Evolutionary conservation across 2,329 filamentous ascomycete genomes (phyloP).

Genomic region (Xylariaceae sp.): DNA sequence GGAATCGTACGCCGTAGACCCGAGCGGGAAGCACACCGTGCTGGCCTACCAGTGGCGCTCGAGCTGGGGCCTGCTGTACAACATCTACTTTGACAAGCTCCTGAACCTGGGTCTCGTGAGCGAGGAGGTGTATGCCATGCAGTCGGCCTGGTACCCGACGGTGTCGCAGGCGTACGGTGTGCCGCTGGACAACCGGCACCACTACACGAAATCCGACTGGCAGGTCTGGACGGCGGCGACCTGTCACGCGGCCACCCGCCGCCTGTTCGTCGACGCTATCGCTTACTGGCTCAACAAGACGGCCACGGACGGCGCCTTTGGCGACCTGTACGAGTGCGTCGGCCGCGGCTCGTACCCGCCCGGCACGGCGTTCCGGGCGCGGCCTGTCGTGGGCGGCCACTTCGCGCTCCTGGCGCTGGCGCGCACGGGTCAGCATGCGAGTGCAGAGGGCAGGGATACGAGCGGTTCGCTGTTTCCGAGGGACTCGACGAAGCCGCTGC

Average conservation of each 20-base stretch:
- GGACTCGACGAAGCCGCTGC: conserved; percentile 20
- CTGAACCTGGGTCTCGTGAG: conserved; percentile 31
- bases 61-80: conserved; percentile 20
- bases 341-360: conserved; percentile 43
- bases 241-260: conserved; percentile 48
- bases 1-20: conserved; percentile 22
- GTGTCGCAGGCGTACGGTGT: conserved; percentile 66
- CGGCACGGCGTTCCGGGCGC: conserved; percentile 57
- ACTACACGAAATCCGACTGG: conserved; percentile 72
- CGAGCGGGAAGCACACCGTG: conserved; percentile 21
- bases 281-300: conserved; percentile 68
- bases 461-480: conserved; percentile 20
- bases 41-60: conserved; percentile 29
- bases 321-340: conserved; percentile 63
- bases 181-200: conserved; percentile 62
- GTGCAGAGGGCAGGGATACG: conserved; percentile 17
- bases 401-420: conserved; percentile 61
- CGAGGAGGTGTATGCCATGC: conserved; percentile 27
- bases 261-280: conserved; percentile 57
- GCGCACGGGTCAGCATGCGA: conserved; percentile 20
- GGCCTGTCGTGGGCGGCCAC: conserved; percentile 69
- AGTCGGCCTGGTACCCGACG: conserved; percentile 32
- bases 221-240: conserved; percentile 68
- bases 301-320: conserved; percentile 55
- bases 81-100: conserved; percentile 30